A percentile compares a stretch with the other conserved stretches of the same genome.
Evolutionary conservation across 2,329 filamentous ascomycete genomes (phyloP).

Genomic region (Hypoxylon sp.): DNA sequence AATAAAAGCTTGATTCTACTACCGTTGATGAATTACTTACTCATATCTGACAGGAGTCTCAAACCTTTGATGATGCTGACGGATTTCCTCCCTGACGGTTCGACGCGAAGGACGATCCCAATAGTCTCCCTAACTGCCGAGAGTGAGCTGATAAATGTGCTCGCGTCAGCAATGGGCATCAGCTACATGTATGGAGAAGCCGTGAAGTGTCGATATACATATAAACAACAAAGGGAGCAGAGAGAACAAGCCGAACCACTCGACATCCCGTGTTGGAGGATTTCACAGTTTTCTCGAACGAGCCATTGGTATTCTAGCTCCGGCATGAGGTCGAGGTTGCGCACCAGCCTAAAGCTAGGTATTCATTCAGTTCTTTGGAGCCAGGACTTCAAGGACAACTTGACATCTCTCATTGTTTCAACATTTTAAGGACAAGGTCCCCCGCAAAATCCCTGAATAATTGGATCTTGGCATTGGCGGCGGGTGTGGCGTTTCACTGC

Average conservation of each 20-base stretch:
- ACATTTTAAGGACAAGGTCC: not conserved
- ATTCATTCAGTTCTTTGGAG: not conserved
- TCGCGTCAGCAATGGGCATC: conserved; percentile 10
- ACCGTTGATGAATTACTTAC: not conserved
- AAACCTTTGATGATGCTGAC: conserved; percentile 11
- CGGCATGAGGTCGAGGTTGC: too few relatives aligned
- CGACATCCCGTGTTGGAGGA: not conserved
- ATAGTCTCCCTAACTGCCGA: not conserved
- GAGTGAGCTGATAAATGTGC: not conserved
- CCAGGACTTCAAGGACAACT: not conserved
- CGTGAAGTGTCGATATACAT: not conserved
- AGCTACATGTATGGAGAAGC: conserved; percentile 3
- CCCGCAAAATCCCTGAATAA: not conserved
- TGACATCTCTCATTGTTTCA: not conserved
- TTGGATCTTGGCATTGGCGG: conserved; percentile 1
- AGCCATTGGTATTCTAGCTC: not conserved
- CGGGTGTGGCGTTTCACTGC: conserved; percentile 6
- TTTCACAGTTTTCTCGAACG: not conserved
- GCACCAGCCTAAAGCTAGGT: not conserved
- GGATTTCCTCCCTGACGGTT: conserved; percentile 3
- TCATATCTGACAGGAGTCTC: conserved; percentile 9
- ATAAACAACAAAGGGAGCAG: not conserved
- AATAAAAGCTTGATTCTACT: conserved; percentile 22
- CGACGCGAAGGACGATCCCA: not conserved
- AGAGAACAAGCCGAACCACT: not conserved